Base-by-base conservation (phyloP, 176 grass and related monocot genomes). In the Carex littledalei region DNA sequence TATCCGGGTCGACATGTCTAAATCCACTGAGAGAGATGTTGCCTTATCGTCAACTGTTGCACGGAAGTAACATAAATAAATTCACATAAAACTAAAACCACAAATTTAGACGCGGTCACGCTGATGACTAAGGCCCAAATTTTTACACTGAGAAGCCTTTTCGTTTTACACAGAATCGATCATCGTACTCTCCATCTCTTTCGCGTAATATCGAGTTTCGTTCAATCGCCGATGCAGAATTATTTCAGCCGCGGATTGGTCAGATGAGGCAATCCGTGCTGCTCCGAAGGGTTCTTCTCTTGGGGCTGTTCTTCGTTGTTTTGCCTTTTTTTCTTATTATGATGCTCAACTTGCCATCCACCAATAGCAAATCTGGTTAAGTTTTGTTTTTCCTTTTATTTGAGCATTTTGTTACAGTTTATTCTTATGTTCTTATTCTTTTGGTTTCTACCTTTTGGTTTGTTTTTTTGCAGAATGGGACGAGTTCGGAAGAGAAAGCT, bases 401-500 rank as follows among this genome's bases (percentile, higher is more conserved):
- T 16, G 9, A 32, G 24, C 22, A 80, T 60, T 61, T 35, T 60
- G 21, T 24, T 62, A 31, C 52, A 59, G 3, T 20, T 49, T 83
- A 2, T 49, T 17, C 15, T 63, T 15, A 5, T 75, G 20, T 75
- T 75, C 18, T 29, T 75, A 50, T 45, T 62, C 20, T 64, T 24
- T 13, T 59, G 37, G 34, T 24, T 11, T 52, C 50, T 26, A 52
- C 31, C 7, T 39, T 75, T 17, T 32, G 76, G n/a, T 63, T 69
- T 85, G 26, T 69, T 84, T 16, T 31, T 31, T 50, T 83, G 47
- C 79, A 89, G 88, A 6, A 31, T 29, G 66, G 84, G 55, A 86
- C 41, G 61, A 70, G 45, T 79, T 79, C 8, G 57, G 50, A 85
- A 45, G 80, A 41, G 84, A 69, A 54, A 49, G 67, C 79, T 61